Conservation (phyloP, 371 early-diverging fungal species). For the Sporodiniella umbellata region DNA sequence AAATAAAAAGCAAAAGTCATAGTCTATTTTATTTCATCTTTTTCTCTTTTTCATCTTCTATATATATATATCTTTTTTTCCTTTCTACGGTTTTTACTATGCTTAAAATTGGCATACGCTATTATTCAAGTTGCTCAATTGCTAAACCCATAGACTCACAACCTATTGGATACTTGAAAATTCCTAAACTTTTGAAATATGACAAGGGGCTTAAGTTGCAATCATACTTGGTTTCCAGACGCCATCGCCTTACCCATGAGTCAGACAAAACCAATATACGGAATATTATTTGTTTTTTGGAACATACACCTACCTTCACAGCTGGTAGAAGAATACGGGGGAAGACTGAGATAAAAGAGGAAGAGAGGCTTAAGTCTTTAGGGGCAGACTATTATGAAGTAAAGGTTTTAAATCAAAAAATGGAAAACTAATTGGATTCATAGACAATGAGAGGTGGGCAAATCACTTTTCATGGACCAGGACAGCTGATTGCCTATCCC, state of each 20-base stretch:
- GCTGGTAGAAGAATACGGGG: slow-evolving; percentile 84
- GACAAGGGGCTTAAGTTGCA: slow-evolving; percentile 56
- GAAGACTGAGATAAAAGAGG: slow-evolving; percentile 51
- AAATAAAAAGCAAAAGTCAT: slow-evolving; percentile 12
- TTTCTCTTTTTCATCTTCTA: slow-evolving; percentile 1
- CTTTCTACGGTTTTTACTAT: neutral
- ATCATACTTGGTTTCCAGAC: slow-evolving; percentile 42
- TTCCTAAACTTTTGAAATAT: slow-evolving; percentile 44
- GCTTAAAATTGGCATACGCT: neutral
- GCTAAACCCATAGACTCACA: slow-evolving; percentile 9
- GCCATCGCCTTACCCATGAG: slow-evolving; percentile 31
- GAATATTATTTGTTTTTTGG: slow-evolving; percentile 75
- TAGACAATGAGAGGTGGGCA: slow-evolving; percentile 87
- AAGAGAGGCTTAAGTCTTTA: slow-evolving; percentile 45
- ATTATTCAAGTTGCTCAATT: slow-evolving; percentile 2
- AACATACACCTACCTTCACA: slow-evolving; percentile 90
- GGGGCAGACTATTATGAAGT: slow-evolving; percentile 84
- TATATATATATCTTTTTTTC: neutral
- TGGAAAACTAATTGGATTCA: neutral
- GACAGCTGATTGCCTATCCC: slow-evolving; percentile 95
- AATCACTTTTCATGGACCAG: slow-evolving; percentile 96
- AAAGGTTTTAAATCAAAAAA: neutral
- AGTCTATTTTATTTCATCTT: slow-evolving; percentile 1
- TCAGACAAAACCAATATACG: slow-evolving; percentile 1
- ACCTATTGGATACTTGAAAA: slow-evolving; percentile 21